Evolutionary conservation across 345 rosid genomes (phyloP), one percentile per base, ranked within the genome.

Genomic region (Pistacia vera): DNA sequence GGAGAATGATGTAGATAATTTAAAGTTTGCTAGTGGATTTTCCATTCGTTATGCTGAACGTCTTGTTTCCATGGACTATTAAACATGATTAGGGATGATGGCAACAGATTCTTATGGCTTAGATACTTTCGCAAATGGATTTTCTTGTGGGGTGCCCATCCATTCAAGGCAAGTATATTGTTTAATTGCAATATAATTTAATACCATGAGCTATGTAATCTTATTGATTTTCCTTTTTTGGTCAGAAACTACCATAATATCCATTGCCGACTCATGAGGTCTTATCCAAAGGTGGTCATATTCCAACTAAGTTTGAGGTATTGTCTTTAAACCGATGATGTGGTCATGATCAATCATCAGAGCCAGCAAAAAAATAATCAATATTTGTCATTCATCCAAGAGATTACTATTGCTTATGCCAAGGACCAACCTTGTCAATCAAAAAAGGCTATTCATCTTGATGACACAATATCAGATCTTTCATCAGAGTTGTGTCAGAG

Each of bases 1-100:
- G 91, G 91, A 88, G 64, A 88, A 88, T 54, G 91, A 84, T 0
- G 88, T 86, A 0, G 89, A 86, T 35, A 78, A 86, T 20, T 55
- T 86, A 11, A 86, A 38, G 74, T 88, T 88, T 66, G 81, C 87
- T 0, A 44, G 74, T 0, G 89, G 88, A 8, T 75, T 63, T 59
- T 59, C 80, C 13, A 86, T 73, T 4, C 86, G 89, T 20, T 81
- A 72, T 72, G 91, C 89, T 9, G 88, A 85, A 16, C 81, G 88
- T 8, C 84, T 88, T 11, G 85, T 86, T 51, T 61, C 81, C 2
- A 83, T 86, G 88, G 76, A 83, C 49, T 88, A 86, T 66, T 89
- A 88, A 61, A 68, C 86, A 4, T 22, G 89, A 25, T 17, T 88
- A 38, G 91, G 91, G 1, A 83, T 82, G 72, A 86, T 86, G 86